Conservation (phyloP, 768 basidiomycete genomes). For the Sarcodon sp. region DNA sequence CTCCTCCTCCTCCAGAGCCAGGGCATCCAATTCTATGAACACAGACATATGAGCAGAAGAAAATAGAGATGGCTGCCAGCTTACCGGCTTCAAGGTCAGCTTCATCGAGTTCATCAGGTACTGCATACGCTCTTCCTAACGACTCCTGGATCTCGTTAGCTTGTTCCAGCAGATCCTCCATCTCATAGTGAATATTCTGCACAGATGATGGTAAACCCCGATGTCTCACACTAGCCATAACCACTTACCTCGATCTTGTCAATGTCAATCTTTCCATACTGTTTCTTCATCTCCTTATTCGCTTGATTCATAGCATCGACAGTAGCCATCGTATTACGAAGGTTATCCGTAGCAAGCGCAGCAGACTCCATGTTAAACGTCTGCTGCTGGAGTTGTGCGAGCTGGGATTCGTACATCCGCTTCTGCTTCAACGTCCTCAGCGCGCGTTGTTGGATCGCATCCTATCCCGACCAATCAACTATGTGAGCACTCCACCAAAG, state of each 20-base stretch:
- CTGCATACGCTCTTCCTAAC: conserved; percentile 84
- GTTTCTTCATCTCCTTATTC: conserved; percentile 93
- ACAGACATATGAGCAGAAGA: background rate
- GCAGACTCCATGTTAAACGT: conserved; percentile 99
- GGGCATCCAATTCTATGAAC: conserved; percentile 82
- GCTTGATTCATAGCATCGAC: conserved; percentile 93
- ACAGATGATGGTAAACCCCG: background rate
- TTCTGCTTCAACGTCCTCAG: conserved; percentile 89
- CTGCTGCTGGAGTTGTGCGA: conserved; percentile 85
- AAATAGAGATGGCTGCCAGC: background rate
- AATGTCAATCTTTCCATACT: conserved; percentile 95
- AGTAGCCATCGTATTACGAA: conserved; percentile 98
- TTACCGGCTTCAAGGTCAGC: conserved; percentile 92
- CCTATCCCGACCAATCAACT: conserved; percentile 27
- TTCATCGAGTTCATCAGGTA: conserved; percentile 97
- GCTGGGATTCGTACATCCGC: conserved; percentile 89
- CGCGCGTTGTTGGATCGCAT: conserved; percentile 90
- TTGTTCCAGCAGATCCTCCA: conserved; percentile 95
- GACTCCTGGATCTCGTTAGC: conserved; percentile 97
- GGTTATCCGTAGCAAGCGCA: conserved; percentile 90
- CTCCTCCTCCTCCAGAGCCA: conserved; percentile 86
- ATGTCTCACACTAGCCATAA: background rate
- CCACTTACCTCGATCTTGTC: conserved; percentile 89
- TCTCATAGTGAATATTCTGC: conserved; percentile 91
- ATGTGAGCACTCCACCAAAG: background rate